Percentiles rank a stretch among this genome's conserved stretches.
These are phyloP conservation scores for Butyriboletus loyo DNA, from an alignment of 768 basidiomycete genomes.

Conservation along the genomic window DNA sequence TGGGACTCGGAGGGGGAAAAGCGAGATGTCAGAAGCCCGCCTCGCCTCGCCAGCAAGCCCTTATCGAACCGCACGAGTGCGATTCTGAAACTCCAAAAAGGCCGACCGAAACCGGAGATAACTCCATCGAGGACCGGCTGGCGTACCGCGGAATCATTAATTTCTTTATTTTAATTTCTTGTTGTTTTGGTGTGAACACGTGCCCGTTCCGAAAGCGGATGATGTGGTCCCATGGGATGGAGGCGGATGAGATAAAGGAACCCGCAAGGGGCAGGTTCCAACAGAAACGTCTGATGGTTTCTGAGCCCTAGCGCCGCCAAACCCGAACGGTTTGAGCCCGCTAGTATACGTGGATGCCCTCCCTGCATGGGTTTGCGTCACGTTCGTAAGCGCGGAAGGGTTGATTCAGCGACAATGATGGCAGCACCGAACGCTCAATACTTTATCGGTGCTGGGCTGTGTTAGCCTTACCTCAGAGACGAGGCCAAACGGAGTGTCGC, in stretches of 20 bases:
- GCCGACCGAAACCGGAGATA: slow-evolving; percentile 11
- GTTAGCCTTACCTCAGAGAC: slow-evolving; percentile 6
- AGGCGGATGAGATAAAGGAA: slow-evolving; percentile 15
- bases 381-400: background rate
- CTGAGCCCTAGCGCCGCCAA: background rate
- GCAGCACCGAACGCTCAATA: background rate
- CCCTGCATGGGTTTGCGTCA: background rate
- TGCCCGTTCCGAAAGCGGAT: slow-evolving; percentile 9
- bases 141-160: background rate
- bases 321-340: slow-evolving; percentile 12
- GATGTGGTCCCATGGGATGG: slow-evolving; percentile 6
- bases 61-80: slow-evolving; percentile 1
- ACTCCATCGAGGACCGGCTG: slow-evolving; percentile 6
- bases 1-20: background rate
- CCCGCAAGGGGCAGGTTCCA: slow-evolving; percentile 25
- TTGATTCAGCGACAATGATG: slow-evolving; percentile 9
- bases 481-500: background rate
- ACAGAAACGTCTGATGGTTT: slow-evolving; percentile 33
- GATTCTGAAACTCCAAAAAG: background rate
- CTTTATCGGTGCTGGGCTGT: slow-evolving; percentile 20
- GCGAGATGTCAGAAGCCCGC: background rate
- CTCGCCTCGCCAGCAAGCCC: background rate
- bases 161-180: too few relatives aligned
- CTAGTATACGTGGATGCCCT: slow-evolving; percentile 20
- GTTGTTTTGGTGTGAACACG: too few relatives aligned